These are phyloP conservation scores for Straminergon stramineum DNA, from an alignment of 225 moss, liverwort and hornwort species.

Conservation along the genomic window DNA sequence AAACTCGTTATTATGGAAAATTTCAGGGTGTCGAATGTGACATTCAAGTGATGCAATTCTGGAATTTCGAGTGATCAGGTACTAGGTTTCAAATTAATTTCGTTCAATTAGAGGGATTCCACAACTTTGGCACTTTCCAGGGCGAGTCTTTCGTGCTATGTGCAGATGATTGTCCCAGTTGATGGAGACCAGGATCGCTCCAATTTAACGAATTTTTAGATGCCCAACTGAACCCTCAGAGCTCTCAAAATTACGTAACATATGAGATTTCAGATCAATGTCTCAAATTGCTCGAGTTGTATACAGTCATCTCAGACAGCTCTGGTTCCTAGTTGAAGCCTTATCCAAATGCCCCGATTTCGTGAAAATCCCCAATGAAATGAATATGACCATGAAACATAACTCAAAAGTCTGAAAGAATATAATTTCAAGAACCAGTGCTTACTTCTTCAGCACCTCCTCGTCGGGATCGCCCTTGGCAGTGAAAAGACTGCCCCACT, in stretches of 20 bases:
- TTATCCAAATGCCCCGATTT: background rate
- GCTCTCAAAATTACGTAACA: background rate
- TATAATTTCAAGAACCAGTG: background rate
- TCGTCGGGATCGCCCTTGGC: constrained; percentile 39
- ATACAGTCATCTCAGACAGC: background rate
- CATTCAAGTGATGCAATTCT: background rate
- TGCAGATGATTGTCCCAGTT: background rate
- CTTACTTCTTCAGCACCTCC: constrained; percentile 35
- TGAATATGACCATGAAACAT: background rate
- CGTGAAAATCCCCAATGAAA: background rate
- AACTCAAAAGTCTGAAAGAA: background rate
- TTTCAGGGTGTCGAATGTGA: background rate
- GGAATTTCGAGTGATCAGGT: background rate
- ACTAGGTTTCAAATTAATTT: background rate
- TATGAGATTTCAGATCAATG: background rate
- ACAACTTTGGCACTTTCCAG: background rate
- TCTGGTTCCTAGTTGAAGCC: background rate
- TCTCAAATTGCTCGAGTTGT: background rate
- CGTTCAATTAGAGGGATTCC: background rate
- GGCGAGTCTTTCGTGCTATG: no score
- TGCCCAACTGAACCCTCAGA: background rate
- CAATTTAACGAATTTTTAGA: background rate
- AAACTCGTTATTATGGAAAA: background rate
- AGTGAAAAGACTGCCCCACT: constrained; percentile 47
- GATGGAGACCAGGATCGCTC: background rate